These are phyloP conservation scores for Plasmodium adleri DNA, from an alignment of 169 alveolate genomes.

Conservation along the genomic window DNA sequence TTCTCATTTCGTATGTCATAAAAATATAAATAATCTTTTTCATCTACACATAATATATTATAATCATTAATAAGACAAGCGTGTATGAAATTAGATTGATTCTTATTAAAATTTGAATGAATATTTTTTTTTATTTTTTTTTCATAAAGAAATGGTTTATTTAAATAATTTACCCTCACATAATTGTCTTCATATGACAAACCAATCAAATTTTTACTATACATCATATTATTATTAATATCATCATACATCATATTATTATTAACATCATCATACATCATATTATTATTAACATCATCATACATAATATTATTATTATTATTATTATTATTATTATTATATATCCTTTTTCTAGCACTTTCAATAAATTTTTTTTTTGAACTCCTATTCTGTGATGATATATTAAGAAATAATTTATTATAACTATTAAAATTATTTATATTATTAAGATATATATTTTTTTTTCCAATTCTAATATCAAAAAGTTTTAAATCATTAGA, in stretches of 20 bases:
- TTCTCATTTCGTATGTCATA: slow-evolving; percentile 60
- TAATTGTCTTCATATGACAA: not conserved
- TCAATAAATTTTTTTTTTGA: not conserved
- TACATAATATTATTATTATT: too few species aligned
- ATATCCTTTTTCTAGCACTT: slow-evolving; percentile 1
- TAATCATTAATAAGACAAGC: slow-evolving; percentile 36
- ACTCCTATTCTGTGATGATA: not conserved
- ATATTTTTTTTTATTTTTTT: slow-evolving; percentile 52
- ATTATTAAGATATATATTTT: slow-evolving; percentile 34
- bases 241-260: too few species aligned
- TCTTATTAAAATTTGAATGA: not conserved
- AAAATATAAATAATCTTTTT: slow-evolving; percentile 26
- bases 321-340: too few species aligned
- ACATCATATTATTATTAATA: too few species aligned
- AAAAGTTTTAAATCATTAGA: slow-evolving; percentile 62
- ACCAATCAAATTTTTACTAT: too few species aligned
- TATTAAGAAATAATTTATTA: not conserved
- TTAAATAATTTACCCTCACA: slow-evolving; percentile 16
- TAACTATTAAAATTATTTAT: slow-evolving; percentile 18
- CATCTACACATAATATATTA: slow-evolving; percentile 26
- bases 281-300: too few species aligned
- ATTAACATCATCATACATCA: too few species aligned
- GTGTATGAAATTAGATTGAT: not conserved
- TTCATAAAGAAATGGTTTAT: slow-evolving; percentile 25
- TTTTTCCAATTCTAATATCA: slow-evolving; percentile 75